Base-by-base conservation (phyloP, 75 land plant species). In the Chamaecyparis obtusa region DNA sequence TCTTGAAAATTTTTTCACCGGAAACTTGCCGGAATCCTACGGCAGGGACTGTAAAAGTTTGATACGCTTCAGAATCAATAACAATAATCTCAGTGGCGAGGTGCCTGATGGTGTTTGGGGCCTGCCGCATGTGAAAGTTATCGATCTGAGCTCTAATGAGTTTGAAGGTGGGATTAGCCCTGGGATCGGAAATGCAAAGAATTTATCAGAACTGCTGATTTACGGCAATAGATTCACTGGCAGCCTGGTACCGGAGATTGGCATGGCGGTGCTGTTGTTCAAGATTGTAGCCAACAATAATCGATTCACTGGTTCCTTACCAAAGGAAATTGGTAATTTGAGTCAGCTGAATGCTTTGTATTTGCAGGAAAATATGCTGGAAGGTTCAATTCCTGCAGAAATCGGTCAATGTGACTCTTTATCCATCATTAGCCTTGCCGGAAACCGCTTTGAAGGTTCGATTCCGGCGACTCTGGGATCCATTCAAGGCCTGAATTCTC, bases 231-330 rank as follows among this genome's bases (percentile, higher is more conserved):
- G 51, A 79, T 67, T 94, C 78, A 91, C 91, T 24, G 93, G 95
- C 3, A n/a, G 21, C n/a, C 3, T 95, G 32, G 93, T 94, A 5
- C 55, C 85, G 24, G 93, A 93, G 88, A 92, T 95, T 27, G 89
- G 93, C 32, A 27, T 16, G 54, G 93, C 91, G 5, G 54, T 27
- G 33, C 90, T 41, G 57, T 78, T 96, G 84, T 90, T 90, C 76
- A 90, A 92, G 49, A 90, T 97, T 56, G 95, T 94, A 88, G 88
- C 94, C 36, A 91, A 94, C 83, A 90, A 90, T 85, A 95, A 95
- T 85, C 85, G 87, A 54, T 76, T 95, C n/a, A 86, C 92, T 19
- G 97, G 97, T 77, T 86, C 88, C 19, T 86, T 88, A 41, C 97
- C 99, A n/a, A 64, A 89, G 60, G 89, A 91, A 80, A 32, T 96